These are phyloP conservation scores for Cyclocybe cylindracea DNA, from an alignment of 768 basidiomycete genomes.

Conservation along the genomic window DNA sequence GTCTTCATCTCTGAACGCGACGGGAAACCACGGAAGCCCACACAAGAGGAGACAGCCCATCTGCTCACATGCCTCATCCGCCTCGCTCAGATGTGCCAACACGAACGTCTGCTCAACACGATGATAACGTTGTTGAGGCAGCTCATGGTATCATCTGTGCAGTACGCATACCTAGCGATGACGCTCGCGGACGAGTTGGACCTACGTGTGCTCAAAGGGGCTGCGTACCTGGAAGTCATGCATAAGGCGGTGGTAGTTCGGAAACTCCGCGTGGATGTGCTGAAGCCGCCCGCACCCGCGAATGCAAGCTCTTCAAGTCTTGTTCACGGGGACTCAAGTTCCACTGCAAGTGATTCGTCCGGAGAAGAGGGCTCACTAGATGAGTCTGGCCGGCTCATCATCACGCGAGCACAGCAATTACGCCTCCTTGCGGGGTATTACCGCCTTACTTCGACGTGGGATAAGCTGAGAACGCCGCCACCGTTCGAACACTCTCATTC, in stretches of 20 bases:
- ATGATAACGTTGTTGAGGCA: conserved; percentile 60
- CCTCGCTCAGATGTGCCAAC: conserved; percentile 68
- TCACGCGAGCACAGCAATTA: conserved; percentile 60
- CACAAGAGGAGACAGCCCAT: conserved; percentile 35
- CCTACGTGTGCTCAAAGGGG: conserved; percentile 58
- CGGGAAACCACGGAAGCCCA: conserved; percentile 3
- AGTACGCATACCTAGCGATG: conserved; percentile 75
- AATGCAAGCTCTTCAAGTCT: not conserved
- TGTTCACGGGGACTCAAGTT: not conserved
- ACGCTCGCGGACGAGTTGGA: conserved; percentile 70
- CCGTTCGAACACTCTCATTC: conserved; percentile 64
- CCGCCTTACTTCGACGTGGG: conserved; percentile 68
- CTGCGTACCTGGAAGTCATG: conserved; percentile 76
- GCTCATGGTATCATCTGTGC: conserved; percentile 61
- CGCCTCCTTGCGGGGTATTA: conserved; percentile 72
- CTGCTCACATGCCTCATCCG: conserved; percentile 62
- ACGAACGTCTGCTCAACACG: conserved; percentile 58
- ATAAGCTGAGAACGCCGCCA: conserved; percentile 59
- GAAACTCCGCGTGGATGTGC: conserved; percentile 31
- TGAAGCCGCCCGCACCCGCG: conserved; percentile 10
- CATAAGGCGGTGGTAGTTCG: conserved; percentile 53
- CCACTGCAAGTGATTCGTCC: conserved; percentile 12
- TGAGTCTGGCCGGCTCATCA: conserved; percentile 38
- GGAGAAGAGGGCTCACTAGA: conserved; percentile 33
- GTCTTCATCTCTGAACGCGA: conserved; percentile 20